phyloP scores from a whole-genome alignment of 108 stramenopile genomes.

The Parietichytrium sp. region DNA sequence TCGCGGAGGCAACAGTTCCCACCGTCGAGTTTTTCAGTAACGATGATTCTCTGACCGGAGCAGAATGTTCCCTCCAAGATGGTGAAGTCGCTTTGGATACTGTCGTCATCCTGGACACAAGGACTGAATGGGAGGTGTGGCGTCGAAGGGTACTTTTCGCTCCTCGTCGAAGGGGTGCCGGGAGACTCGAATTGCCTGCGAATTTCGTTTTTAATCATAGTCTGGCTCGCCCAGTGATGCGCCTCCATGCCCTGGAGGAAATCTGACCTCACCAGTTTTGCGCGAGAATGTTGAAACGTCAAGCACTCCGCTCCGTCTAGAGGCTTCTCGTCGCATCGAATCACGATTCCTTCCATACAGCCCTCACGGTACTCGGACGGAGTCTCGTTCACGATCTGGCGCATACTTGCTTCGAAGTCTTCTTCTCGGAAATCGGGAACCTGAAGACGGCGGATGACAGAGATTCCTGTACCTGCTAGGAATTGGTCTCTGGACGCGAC shows the following conservation, averaged over 20 bases:
- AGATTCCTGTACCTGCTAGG: constrained; percentile 38
- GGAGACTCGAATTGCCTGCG: neutral
- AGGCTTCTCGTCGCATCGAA: constrained; percentile 50
- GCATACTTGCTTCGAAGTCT: neutral
- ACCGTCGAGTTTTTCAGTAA: constrained; percentile 29
- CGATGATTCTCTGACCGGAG: constrained; percentile 11
- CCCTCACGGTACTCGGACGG: constrained; percentile 48
- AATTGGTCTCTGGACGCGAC: neutral
- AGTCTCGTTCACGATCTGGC: constrained; percentile 34
- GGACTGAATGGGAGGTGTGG: constrained; percentile 31
- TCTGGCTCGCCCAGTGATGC: constrained; percentile 48
- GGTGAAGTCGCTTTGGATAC: neutral
- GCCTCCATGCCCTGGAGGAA: constrained; percentile 46
- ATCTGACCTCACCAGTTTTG: constrained; percentile 53
- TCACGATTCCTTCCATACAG: constrained; percentile 52
- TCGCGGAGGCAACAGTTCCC: constrained; percentile 17
- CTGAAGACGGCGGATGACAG: constrained; percentile 31
- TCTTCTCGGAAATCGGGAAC: too few species aligned
- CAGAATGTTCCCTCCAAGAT: neutral
- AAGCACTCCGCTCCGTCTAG: constrained; percentile 34
- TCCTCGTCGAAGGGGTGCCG: too few species aligned
- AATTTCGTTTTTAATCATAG: neutral
- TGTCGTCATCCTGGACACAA: neutral
- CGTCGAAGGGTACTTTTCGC: constrained; percentile 22
- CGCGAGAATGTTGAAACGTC: neutral